Percentiles rank a stretch among this genome's conserved stretches.
Conservation (phyloP, 768 basidiomycete genomes). For the Xerocomellus intermedius region DNA sequence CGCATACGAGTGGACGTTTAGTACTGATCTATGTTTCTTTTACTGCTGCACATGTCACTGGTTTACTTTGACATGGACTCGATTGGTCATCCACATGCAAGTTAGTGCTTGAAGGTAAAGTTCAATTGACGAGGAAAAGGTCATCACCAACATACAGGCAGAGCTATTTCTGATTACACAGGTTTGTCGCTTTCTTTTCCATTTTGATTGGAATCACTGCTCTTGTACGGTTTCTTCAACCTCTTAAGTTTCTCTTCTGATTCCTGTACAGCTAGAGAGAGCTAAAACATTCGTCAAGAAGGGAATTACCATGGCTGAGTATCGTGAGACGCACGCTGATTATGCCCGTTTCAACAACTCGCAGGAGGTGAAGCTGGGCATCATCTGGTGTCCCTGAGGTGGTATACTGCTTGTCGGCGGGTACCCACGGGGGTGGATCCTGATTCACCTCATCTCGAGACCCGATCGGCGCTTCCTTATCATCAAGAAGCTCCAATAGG, state of each 20-base stretch:
- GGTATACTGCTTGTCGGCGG: constrained; percentile 66
- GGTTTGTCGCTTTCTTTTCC: constrained; percentile 11
- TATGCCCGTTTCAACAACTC: constrained; percentile 81
- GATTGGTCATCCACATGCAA: constrained; percentile 5
- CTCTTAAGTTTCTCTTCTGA: constrained; percentile 62
- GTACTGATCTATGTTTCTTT: constrained; percentile 24
- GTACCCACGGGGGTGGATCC: constrained; percentile 80
- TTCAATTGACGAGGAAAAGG: neutral
- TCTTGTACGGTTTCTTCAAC: constrained; percentile 4
- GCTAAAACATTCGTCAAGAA: constrained; percentile 36
- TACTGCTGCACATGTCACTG: constrained; percentile 12
- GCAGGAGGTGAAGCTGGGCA: constrained; percentile 70
- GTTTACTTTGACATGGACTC: constrained; percentile 11
- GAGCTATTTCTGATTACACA: neutral
- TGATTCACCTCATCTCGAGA: constrained; percentile 42
- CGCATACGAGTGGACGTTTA: constrained; percentile 92
- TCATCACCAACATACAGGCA: neutral
- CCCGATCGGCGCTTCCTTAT: constrained; percentile 51
- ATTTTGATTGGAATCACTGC: constrained; percentile 3
- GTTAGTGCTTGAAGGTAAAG: neutral
- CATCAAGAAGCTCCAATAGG: constrained; percentile 76
- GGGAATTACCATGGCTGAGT: neutral
- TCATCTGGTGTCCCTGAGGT: constrained; percentile 62
- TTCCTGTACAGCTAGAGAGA: constrained; percentile 79
- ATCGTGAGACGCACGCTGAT: constrained; percentile 55